Evolutionary conservation across 352 stramenopile genomes (phyloP), one percentile per base, ranked within the genome.

Genomic region (Globisporangium camurandrum): DNA sequence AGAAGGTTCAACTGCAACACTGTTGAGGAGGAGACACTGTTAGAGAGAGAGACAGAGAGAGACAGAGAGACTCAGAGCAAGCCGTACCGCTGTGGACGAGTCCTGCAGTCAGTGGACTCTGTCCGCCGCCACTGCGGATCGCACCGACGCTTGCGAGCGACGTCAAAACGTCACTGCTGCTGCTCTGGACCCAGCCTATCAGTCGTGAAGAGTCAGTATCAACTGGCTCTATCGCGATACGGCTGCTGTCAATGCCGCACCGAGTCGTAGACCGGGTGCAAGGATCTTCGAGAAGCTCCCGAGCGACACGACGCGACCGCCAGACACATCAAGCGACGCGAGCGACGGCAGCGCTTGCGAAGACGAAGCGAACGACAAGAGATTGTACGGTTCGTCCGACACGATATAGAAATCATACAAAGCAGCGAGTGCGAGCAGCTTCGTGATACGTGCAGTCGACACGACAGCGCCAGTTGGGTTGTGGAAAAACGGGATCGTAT

Each of bases 251-350:
- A n/a, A n/a, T n/a, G n/a, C n/a, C n/a, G n/a, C n/a, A 75, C 93
- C 93, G 9, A 95, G 66, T 42, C 93, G 80, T 28, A 97, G 67
- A 33, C 87, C 90, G 23, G 90, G 93, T 27, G 84, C 71, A 23
- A 97, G 80, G 42, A 98, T 97, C 69, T 98, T 98, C n/a, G 90
- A 97, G 51, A 98, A 98, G 51, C 82, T 96, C 20, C 85, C 88
- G 14, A 97, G 69, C 40, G 88, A 94, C 20, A 97, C 59, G 49
- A 93, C 69, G 6, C 67, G 43, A n/a, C n/a, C n/a, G 2, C 77
- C 83, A 4, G 63, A 76, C 27, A 69, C 63, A 28, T 91, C 82
- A 39, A 76, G 87, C 16, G 75, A 84, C 9, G 77, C 71, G 16
- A 94, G 63, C 8, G 81, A 73, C 19, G 73, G 66, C 22, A 76